These are phyloP conservation scores for Fusarium verticillioides DNA, from an alignment of 2,329 filamentous ascomycete genomes.

Conservation along the genomic window DNA sequence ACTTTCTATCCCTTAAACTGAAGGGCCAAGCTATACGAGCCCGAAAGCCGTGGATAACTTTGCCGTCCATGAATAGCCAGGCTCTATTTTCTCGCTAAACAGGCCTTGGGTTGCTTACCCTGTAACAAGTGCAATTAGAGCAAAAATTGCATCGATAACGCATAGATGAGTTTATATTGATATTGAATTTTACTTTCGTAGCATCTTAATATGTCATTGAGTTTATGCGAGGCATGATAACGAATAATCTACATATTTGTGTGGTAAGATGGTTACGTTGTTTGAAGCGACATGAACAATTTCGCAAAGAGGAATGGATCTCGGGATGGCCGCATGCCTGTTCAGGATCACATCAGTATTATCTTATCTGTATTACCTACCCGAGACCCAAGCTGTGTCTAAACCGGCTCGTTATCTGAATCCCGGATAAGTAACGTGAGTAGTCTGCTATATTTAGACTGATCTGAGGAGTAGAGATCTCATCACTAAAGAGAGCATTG, in stretches of 20 bases:
- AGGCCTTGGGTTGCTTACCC: slow-evolving; percentile 8
- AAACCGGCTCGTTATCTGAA: not conserved
- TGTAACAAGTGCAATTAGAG: not conserved
- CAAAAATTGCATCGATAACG: not conserved
- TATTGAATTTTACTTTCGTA: too few relatives aligned
- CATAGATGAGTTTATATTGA: not conserved
- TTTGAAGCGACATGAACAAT: not conserved
- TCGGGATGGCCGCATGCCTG: not conserved
- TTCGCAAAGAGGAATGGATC: not conserved
- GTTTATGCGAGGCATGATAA: not conserved
- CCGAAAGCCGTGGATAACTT: not conserved
- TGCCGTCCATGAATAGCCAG: not conserved
- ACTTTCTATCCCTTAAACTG: not conserved
- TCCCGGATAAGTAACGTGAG: not conserved
- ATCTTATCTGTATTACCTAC: too few relatives aligned
- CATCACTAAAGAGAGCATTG: too few relatives aligned
- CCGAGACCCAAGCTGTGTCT: not conserved
- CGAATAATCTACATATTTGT: not conserved
- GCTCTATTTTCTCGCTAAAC: not conserved
- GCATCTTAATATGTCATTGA: not conserved
- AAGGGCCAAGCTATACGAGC: not conserved
- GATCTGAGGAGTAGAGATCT: not conserved
- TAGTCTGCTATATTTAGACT: not conserved
- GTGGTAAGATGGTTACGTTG: not conserved
- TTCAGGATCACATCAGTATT: not conserved